phyloP scores from a whole-genome alignment of 169 alveolate genomes.

The Plasmodium gaboni region DNA sequence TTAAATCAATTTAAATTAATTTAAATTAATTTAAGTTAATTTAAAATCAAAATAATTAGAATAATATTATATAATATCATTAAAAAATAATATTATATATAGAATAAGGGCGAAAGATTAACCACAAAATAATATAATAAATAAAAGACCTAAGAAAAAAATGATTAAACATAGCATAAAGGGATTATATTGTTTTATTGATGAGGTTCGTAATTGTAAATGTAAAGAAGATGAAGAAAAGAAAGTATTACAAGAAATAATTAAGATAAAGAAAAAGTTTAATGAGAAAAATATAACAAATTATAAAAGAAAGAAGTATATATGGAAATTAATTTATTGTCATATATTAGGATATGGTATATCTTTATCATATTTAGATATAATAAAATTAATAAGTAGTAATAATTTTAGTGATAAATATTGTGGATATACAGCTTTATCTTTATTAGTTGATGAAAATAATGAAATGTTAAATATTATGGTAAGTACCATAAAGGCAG shows the following conservation, averaged over 20 bases:
- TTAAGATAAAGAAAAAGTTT: conserved; percentile 94
- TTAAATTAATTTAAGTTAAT: no score
- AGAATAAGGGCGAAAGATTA: no score
- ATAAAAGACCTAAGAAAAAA: not conserved
- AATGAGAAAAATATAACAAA: conserved; percentile 89
- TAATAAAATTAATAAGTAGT: conserved; percentile 93
- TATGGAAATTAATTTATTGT: conserved; percentile 95
- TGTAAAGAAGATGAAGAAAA: conserved; percentile 89
- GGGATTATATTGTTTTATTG: conserved; percentile 63
- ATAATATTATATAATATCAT: no score
- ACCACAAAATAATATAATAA: no score
- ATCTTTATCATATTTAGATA: conserved; percentile 94
- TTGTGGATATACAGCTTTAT: conserved; percentile 96
- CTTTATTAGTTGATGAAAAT: conserved; percentile 89
- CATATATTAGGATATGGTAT: conserved; percentile 96
- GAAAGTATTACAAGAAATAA: conserved; percentile 94
- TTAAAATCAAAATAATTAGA: no score
- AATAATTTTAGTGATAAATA: conserved; percentile 93
- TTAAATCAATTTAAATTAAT: no score
- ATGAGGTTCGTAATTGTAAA: conserved; percentile 55
- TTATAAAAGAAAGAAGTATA: conserved; percentile 95
- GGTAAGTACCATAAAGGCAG: conserved; percentile 80
- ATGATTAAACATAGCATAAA: conserved; percentile 61
- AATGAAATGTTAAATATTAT: conserved; percentile 83
- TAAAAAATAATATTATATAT: no score